Conservation (phyloP, 73 alveolate species). For the Tetrahymena borealis region DNA sequence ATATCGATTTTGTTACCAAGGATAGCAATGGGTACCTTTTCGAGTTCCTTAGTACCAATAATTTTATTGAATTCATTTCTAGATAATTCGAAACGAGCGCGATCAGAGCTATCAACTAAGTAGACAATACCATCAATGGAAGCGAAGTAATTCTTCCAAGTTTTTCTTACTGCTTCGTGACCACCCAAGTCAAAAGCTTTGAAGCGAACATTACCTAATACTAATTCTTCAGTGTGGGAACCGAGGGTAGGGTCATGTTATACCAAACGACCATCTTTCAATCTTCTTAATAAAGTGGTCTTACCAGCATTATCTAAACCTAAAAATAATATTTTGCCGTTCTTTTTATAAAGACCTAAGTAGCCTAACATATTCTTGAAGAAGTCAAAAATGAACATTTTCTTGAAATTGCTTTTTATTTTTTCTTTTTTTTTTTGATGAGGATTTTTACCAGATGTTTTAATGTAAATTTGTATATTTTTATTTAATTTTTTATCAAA, state of each 20-base stretch:
- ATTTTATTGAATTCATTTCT: slow-evolving; percentile 74
- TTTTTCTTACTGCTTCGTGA: slow-evolving; percentile 84
- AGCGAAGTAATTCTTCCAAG: slow-evolving; percentile 98
- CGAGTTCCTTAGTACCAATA: slow-evolving; percentile 59
- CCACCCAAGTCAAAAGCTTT: slow-evolving; percentile 99
- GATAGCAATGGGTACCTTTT: slow-evolving; percentile 86
- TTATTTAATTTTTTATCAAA: not conserved
- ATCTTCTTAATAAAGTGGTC: slow-evolving; percentile 95
- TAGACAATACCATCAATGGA: slow-evolving; percentile 95
- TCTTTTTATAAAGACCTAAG: slow-evolving; percentile 93
- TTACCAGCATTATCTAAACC: slow-evolving; percentile 95
- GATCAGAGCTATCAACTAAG: slow-evolving; percentile 97
- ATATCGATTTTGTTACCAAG: slow-evolving; percentile 98
- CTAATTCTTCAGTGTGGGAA: slow-evolving; percentile 97
- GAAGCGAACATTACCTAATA: slow-evolving; percentile 94
- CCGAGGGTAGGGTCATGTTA: slow-evolving; percentile 97
- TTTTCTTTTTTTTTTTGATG: not conserved
- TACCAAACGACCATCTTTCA: slow-evolving; percentile 93
- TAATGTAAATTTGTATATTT: not conserved
- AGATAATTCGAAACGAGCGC: slow-evolving; percentile 88
- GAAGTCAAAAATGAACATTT: slow-evolving; percentile 76
- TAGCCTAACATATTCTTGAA: slow-evolving; percentile 72
- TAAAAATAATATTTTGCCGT: slow-evolving; percentile 92
- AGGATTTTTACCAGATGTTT: not conserved
- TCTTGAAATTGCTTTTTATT: not conserved